These are phyloP conservation scores for Barbarea vulgaris DNA, from an alignment of 345 rosid species.

Conservation along the genomic window DNA sequence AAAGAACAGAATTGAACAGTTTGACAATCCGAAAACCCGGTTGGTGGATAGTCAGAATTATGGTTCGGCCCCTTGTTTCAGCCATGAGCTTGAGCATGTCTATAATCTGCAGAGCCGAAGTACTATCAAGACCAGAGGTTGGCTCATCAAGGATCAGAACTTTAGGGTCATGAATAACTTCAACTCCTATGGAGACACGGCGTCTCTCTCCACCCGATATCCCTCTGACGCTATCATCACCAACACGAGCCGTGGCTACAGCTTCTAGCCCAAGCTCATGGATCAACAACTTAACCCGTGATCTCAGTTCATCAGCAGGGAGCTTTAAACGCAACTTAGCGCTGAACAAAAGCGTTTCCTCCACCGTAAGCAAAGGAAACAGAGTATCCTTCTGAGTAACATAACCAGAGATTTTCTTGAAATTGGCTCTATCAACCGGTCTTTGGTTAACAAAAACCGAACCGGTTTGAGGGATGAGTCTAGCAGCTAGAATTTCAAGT, in stretches of 20 bases:
- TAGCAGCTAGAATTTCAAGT: slow-evolving; percentile 80
- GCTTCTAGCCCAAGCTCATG: slow-evolving; percentile 85
- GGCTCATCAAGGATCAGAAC: slow-evolving; percentile 96
- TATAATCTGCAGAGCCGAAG: slow-evolving; percentile 78
- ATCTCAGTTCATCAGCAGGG: slow-evolving; percentile 51
- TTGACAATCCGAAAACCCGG: slow-evolving; percentile 93
- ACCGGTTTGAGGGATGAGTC: slow-evolving; percentile 61
- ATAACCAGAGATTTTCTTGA: slow-evolving; percentile 82
- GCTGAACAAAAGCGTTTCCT: slow-evolving; percentile 89
- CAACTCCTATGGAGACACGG: slow-evolving; percentile 94
- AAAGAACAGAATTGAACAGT: slow-evolving; percentile 69
- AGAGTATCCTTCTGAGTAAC: slow-evolving; percentile 88
- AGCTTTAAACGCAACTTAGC: slow-evolving; percentile 78
- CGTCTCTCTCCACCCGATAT: slow-evolving; percentile 97
- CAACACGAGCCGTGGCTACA: slow-evolving; percentile 69
- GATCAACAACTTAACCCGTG: slow-evolving; percentile 67
- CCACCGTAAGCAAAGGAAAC: slow-evolving; percentile 89
- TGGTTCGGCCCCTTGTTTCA: slow-evolving; percentile 71
- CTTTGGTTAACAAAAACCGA: slow-evolving; percentile 63
- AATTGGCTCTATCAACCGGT: slow-evolving; percentile 59
- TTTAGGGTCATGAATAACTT: slow-evolving; percentile 83
- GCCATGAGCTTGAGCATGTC: slow-evolving; percentile 93
- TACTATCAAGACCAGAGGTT: slow-evolving; percentile 95
- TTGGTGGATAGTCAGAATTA: slow-evolving; percentile 83
- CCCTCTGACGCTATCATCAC: slow-evolving; percentile 82